A percentile compares a stretch with the other conserved stretches of the same genome.
phyloP scores from a whole-genome alignment of 345 rosid species.

The Eucalyptus shirleyi region DNA sequence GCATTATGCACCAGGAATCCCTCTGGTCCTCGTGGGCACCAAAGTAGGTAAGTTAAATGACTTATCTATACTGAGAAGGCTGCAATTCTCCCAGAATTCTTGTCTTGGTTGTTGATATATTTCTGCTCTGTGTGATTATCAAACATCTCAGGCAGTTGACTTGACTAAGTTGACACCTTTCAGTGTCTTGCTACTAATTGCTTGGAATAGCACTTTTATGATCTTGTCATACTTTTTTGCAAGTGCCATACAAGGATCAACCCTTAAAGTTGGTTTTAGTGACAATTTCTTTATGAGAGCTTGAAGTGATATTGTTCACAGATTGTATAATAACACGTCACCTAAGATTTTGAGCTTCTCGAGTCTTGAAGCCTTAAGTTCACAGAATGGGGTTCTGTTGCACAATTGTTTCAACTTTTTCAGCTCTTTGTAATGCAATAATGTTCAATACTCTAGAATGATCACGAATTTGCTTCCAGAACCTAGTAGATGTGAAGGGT shows the following conservation, averaged over 20 bases:
- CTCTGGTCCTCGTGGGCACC: slow-evolving; percentile 84
- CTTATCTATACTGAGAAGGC: neutral
- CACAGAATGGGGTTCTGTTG: neutral
- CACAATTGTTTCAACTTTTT: neutral
- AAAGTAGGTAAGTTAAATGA: slow-evolving; percentile 53
- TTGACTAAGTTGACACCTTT: neutral
- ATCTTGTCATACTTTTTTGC: neutral
- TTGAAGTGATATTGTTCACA: neutral
- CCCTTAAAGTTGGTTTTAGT: neutral
- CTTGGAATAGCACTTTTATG: neutral
- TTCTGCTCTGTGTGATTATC: neutral
- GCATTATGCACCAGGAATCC: slow-evolving; percentile 83
- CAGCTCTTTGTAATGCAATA: neutral
- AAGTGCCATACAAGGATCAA: neutral
- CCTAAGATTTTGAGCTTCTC: neutral
- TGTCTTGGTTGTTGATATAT: neutral
- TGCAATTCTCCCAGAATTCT: neutral
- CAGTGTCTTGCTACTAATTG: neutral
- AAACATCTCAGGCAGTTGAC: neutral
- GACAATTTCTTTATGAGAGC: neutral
- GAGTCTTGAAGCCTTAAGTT: neutral
- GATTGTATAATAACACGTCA: neutral
- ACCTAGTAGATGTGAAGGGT: neutral
- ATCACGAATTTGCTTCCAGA: neutral
- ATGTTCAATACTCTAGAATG: neutral